Conservation (phyloP, 2,329 filamentous ascomycete species). For the Xylaria sp. region DNA sequence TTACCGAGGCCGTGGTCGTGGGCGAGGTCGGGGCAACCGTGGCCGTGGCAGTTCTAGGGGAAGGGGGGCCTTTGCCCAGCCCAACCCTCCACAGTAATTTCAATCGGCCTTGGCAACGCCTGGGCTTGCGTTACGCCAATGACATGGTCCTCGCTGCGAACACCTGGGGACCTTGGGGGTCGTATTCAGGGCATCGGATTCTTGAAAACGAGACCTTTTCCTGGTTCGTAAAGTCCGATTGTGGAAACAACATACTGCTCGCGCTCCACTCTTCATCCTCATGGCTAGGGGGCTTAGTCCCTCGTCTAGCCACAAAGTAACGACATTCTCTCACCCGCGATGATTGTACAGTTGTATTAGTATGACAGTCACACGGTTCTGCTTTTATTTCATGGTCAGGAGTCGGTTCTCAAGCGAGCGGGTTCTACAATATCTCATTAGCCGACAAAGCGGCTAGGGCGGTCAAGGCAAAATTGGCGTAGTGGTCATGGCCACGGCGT, state of each 20-base stretch:
- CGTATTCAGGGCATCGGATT: background rate
- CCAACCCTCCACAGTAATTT: conserved; percentile 32
- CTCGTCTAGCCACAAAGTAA: background rate
- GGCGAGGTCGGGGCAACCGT: conserved; percentile 62
- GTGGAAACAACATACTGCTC: background rate
- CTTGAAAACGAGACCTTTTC: background rate
- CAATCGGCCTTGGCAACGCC: background rate
- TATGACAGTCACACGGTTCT: conserved; percentile 33
- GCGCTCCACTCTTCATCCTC: background rate
- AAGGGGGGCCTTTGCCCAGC: conserved; percentile 37
- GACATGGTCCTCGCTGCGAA: background rate
- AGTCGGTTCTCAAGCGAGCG: conserved; percentile 36
- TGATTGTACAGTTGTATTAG: conserved; percentile 35
- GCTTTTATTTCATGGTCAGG: conserved; percentile 32
- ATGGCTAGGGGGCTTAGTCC: background rate
- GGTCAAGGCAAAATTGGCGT: conserved; percentile 38
- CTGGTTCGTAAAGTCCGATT: background rate
- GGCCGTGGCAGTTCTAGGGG: conserved; percentile 50
- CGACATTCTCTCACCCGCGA: conserved; percentile 2
- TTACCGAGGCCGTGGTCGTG: conserved; percentile 80
- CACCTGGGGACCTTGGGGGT: background rate
- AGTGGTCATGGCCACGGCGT: conserved; percentile 36
- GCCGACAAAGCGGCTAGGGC: conserved; percentile 29
- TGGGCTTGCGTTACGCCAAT: background rate
- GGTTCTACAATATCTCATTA: conserved; percentile 34